Evolutionary conservation across 108 stramenopile species (phyloP).

Genomic region (Skeletonema costatum): DNA sequence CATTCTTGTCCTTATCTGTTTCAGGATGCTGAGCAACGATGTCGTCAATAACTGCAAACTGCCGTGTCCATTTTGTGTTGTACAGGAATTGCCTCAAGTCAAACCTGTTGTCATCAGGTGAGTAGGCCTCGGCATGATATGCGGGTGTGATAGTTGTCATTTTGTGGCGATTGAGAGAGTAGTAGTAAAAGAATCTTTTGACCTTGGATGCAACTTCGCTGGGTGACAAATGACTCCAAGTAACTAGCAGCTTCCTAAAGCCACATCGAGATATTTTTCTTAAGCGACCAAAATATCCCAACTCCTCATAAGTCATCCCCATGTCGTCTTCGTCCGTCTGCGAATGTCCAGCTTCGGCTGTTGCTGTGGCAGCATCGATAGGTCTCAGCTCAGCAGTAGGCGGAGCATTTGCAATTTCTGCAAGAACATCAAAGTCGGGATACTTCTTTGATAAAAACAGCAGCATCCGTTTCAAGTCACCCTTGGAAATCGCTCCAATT

Average conservation of each 20-base stretch:
- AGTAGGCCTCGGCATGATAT: conserved; percentile 97
- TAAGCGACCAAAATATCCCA: conserved; percentile 92
- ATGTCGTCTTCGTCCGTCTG: conserved; percentile 98
- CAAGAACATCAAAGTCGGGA: conserved; percentile 63
- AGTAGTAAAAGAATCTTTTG: conserved; percentile 94
- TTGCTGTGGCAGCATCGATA: conserved; percentile 55
- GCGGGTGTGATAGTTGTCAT: conserved; percentile 98
- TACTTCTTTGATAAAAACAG: conserved; percentile 75
- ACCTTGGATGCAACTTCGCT: conserved; percentile 88
- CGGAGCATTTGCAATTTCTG: conserved; percentile 93
- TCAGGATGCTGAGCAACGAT: conserved; percentile 39
- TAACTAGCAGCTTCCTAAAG: conserved; percentile 71
- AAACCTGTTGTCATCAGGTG: conserved; percentile 98
- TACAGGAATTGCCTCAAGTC: conserved; percentile 97
- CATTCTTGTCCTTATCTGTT: conserved; percentile 48
- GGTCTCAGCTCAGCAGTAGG: conserved; percentile 98
- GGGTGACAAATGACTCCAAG: conserved; percentile 84
- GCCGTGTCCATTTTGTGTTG: conserved; percentile 89
- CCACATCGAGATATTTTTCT: conserved; percentile 93
- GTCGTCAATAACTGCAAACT: conserved; percentile 85
- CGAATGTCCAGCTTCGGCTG: conserved; percentile 67
- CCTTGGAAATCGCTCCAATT: conserved; percentile 96
- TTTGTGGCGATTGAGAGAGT: conserved; percentile 97
- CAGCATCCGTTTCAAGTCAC: conserved; percentile 88
- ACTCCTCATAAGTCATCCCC: conserved; percentile 98